Base-by-base conservation (phyloP, 208 protist species). In the Leishmania tropica region DNA sequence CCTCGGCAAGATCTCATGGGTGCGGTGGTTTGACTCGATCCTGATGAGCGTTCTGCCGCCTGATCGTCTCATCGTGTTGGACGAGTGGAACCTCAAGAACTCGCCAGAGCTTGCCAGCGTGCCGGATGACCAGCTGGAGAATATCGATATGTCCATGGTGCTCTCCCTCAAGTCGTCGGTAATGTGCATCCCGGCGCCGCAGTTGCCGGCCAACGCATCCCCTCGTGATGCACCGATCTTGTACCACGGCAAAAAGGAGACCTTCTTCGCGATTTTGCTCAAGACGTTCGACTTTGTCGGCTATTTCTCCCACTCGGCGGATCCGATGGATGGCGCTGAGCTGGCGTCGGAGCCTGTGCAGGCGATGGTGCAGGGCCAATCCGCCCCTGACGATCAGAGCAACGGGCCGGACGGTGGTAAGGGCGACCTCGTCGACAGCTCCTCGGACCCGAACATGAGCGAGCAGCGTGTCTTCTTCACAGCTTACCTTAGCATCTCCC, bases 251-350 rank as follows among this genome's bases (percentile, higher is more conserved):
- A 84, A 76, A 40, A 91, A 91, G 47, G 84, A 98, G 79, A 96
- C 94, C 8, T 90, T 96, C 62, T 87, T 94, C 58, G 95, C 91
- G 60, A 92, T 97, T 76, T 54, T 96, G 51, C 91, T 98, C 48
- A 97, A 97, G 83, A 81, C 82, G 28, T 91, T 98, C 78, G 95
- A 98, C 84, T 96, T 98, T 74, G 86, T 98, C 31, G 95, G 95
- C 7, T 98, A 98, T 87, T 97, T 97, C 84, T 93, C 94, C 6
- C 95, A 97, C 73, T 80, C 85, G 37, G 81, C 85, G 24, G 54
- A 78, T 35, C 85, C 88, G 31, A 78, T 78, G 54, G 80, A 54
- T 40, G 83, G 72, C 37, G 82, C 56, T 11, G 83, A 86, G 71
- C 37, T 53, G 53, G 62, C 37, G 47, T 37, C 83, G 60, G 80